Evolutionary conservation across 495 filamentous ascomycete genomes (phyloP).

Genomic region (Xylaria palmicola): DNA sequence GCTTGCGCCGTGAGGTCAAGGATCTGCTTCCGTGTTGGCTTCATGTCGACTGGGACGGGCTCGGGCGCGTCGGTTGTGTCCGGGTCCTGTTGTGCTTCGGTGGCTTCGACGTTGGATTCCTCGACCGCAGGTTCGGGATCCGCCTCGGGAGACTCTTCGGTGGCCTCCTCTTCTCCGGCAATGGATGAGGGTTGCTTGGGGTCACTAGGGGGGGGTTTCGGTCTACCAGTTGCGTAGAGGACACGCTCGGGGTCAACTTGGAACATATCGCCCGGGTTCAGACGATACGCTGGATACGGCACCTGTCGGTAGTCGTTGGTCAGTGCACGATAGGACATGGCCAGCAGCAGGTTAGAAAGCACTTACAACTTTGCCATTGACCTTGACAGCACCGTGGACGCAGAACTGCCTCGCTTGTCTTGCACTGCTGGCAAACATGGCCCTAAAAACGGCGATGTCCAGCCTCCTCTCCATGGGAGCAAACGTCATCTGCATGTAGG

Average conservation of each 20-base stretch:
- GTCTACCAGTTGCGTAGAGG: constrained; percentile 77
- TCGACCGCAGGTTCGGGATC: constrained; percentile 28
- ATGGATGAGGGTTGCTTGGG: constrained; percentile 2
- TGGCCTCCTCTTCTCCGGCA: constrained; percentile 24
- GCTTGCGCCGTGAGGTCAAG: constrained; percentile 25
- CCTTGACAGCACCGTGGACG: constrained; percentile 86
- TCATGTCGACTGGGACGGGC: constrained; percentile 24
- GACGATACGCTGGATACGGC: constrained; percentile 85
- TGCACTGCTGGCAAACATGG: constrained; percentile 92
- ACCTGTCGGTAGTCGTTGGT: constrained; percentile 57
- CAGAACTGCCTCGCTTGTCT: constrained; percentile 93
- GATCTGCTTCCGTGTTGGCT: constrained; percentile 25
- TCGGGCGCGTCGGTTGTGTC: constrained; percentile 33
- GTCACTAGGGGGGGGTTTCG: constrained; percentile 46
- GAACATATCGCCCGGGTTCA: constrained; percentile 98
- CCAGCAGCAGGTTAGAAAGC: background rate
- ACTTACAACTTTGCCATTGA: constrained; percentile 90
- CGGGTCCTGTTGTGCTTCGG: constrained; percentile 31
- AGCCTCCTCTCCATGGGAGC: constrained; percentile 86
- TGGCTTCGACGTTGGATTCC: constrained; percentile 22
- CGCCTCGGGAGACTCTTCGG: constrained; percentile 25
- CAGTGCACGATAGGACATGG: constrained; percentile 4
- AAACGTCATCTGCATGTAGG: constrained; percentile 91
- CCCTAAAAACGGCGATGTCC: constrained; percentile 87
- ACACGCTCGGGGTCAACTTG: constrained; percentile 88